Evolutionary conservation across 306 rosid genomes (phyloP), one percentile per base, ranked within the genome.

Genomic region (Begonia loranthoides): DNA sequence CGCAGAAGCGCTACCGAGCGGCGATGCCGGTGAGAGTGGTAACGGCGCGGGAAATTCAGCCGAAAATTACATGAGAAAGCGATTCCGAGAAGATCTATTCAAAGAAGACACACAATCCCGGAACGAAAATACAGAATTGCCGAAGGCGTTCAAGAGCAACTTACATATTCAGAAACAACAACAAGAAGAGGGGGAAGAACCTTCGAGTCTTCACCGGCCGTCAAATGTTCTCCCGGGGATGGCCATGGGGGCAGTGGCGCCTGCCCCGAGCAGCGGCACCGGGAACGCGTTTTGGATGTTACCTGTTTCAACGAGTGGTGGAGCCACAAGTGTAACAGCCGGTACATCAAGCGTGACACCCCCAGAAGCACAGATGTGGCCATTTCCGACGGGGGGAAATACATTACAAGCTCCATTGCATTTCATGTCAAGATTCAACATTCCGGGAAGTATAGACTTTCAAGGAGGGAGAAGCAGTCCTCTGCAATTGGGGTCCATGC

Each of bases 271-370:
- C 1, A 77, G 73, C 6, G 81, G 79, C 2, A 63, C 85, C 1
- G 81, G 87, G 3, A 87, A 70, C 74, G 70, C 96, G 45, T 79
- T 87, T 38, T 87, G 96, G 96, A 87, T 87, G 96, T 68, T 87
- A 4, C 96, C 83, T 0, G 87, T 81, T 0, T 58, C 68, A 0
- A 68, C 84, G 6, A 69, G 70, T 5, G 66, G 65, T 1, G 73
- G 66, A 1, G 81, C 55, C 0, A 49, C 64, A 0, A 60, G 66
- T 8, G 54, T 67, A 10, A 54, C 65, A 4, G 16, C 46, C 6
- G 45, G 19, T 5, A 57, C 62, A 1, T 62, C 71, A 9, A 79
- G 59, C 0, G 60, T 57, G 3, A 70, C 77, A 12, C 56, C 58
- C 6, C 44, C 82, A 1, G 94, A 87, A 33, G 66, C 77, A 3